A percentile compares a stretch with the other conserved stretches of the same genome.
phyloP scores from a whole-genome alignment of 768 basidiomycete genomes.

The Tylopilus subfusipes region DNA sequence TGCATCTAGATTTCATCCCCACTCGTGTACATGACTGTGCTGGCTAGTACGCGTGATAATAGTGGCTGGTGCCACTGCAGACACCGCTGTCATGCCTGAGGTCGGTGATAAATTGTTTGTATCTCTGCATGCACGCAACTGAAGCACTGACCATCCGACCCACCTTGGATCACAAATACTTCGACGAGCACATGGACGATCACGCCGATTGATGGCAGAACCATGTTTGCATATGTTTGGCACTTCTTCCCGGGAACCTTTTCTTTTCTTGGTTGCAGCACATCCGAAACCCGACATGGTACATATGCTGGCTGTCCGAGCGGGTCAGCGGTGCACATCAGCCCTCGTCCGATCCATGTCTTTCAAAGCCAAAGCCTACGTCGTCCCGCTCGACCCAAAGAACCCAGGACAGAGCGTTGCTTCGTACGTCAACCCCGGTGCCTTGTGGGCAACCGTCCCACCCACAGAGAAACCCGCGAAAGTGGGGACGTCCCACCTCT shows the following conservation, averaged over 20 bases:
- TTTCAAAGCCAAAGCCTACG: conserved; percentile 41
- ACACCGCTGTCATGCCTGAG: too few relatives aligned
- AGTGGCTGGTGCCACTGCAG: too few relatives aligned
- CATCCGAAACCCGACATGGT: too few relatives aligned
- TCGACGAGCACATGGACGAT: not conserved
- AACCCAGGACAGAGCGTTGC: conserved; percentile 27
- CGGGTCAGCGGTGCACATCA: conserved; percentile 20
- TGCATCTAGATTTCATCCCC: too few relatives aligned
- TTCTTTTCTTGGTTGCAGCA: conserved; percentile 16
- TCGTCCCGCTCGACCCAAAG: conserved; percentile 57
- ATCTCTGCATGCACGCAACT: too few relatives aligned
- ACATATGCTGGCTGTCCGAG: conserved; percentile 18
- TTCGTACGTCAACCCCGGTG: conserved; percentile 41
- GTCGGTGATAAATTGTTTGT: too few relatives aligned
- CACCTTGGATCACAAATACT: not conserved
- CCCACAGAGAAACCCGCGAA: conserved; percentile 49
- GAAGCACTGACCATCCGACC: not conserved
- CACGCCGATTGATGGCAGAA: too few relatives aligned
- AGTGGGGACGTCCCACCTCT: conserved; percentile 60
- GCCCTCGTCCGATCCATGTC: conserved; percentile 43
- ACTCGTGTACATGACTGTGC: too few relatives aligned
- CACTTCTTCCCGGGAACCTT: not conserved
- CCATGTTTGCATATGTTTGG: conserved; percentile 10
- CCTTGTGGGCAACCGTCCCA: conserved; percentile 54
- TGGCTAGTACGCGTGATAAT: too few relatives aligned